Conservation (phyloP, 176 grass and related monocot genomes). For the Melocanna baccifera region DNA sequence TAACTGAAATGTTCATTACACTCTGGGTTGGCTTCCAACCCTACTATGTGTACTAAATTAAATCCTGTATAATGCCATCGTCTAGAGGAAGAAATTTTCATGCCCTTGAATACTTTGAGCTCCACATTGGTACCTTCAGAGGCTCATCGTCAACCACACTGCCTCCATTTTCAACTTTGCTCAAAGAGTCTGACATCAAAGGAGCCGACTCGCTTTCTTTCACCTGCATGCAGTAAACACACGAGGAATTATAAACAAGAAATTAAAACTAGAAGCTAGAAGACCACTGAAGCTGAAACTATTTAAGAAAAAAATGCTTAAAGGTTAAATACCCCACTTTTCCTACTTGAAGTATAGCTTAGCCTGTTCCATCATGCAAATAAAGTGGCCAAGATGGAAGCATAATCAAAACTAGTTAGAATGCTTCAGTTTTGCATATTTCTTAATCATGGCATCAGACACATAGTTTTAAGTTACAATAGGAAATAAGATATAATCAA, state of each 20-base stretch:
- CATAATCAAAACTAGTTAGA: neutral
- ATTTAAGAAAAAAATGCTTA: neutral
- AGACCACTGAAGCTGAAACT: neutral
- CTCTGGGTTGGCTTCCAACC: slow-evolving; percentile 56
- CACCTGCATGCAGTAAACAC: slow-evolving; percentile 22
- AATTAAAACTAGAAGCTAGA: neutral
- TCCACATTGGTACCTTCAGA: slow-evolving; percentile 81
- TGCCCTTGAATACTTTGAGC: slow-evolving; percentile 62
- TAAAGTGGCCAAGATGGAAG: neutral
- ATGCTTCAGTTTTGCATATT: neutral
- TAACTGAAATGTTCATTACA: slow-evolving; percentile 44
- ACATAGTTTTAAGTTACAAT: neutral
- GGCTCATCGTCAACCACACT: slow-evolving; percentile 45
- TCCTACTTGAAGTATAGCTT: neutral
- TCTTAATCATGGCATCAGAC: neutral
- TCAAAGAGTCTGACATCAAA: slow-evolving; percentile 52
- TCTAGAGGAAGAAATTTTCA: slow-evolving; percentile 30
- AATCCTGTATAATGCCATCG: slow-evolving; percentile 43
- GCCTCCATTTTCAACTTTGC: slow-evolving; percentile 57
- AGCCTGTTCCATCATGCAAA: neutral
- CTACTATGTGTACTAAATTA: slow-evolving; percentile 50
- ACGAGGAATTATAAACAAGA: neutral
- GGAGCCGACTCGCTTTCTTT: slow-evolving; percentile 63
- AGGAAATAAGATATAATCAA: neutral
- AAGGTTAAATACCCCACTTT: neutral